A percentile compares a stretch with the other conserved stretches of the same genome.
Conservation (phyloP, 2,329 filamentous ascomycete genomes). For the Aspergillus sp. region DNA sequence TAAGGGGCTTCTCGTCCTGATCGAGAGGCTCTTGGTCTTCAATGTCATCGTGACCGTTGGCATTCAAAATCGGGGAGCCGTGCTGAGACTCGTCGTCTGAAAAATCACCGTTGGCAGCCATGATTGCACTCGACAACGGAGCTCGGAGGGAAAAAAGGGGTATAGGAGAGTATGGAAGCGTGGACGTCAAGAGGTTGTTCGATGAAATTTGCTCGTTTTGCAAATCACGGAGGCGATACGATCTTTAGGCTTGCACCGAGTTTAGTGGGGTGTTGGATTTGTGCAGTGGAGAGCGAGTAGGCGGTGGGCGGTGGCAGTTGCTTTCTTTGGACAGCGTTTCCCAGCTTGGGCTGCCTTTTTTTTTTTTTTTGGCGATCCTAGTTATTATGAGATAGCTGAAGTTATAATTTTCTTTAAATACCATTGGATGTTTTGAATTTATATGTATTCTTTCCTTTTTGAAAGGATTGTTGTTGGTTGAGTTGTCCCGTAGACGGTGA, state of each 20-base stretch:
- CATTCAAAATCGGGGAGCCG: constrained; percentile 53
- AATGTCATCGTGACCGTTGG: constrained; percentile 66
- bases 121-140: constrained; percentile 39
- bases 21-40: constrained; percentile 71
- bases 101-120: constrained; percentile 58
- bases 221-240: constrained; percentile 32
- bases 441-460: not conserved
- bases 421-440: not conserved
- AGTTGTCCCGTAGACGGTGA: too few relatives aligned
- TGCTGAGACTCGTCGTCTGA: constrained; percentile 56
- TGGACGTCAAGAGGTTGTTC: constrained; percentile 24
- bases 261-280: constrained; percentile 35
- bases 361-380: not conserved
- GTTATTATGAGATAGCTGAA: not conserved
- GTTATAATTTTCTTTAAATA: not conserved
- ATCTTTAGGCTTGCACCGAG: constrained; percentile 23
- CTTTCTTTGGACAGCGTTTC: not conserved
- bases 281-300: constrained; percentile 39
- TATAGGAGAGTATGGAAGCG: constrained; percentile 10
- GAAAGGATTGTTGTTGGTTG: not conserved
- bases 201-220: constrained; percentile 38
- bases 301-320: constrained; percentile 27
- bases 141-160: constrained; percentile 4
- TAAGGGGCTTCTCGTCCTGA: constrained; percentile 67
- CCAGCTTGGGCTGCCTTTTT: not conserved